These are phyloP conservation scores for Gracilaria vermiculophylla DNA, from an alignment of 23 red algal species.

Conservation along the genomic window DNA sequence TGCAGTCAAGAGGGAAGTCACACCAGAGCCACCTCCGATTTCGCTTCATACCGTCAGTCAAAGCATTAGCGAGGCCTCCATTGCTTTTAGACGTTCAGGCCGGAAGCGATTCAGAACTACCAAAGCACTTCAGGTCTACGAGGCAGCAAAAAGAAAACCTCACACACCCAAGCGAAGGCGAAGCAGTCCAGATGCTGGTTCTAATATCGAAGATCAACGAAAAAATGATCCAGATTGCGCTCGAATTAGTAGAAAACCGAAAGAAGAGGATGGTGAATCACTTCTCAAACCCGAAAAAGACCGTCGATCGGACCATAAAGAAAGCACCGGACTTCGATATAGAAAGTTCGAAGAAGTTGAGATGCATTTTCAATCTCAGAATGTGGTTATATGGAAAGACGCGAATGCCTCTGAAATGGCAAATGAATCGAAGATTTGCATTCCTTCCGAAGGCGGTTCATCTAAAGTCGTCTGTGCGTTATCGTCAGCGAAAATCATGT, in stretches of 20 bases:
- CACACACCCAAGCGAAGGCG: not conserved
- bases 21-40: not conserved
- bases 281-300: not conserved
- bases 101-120: conserved; percentile 9
- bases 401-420: not conserved
- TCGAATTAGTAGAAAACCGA: not conserved
- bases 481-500: not conserved
- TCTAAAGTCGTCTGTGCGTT: not conserved
- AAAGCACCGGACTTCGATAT: not conserved
- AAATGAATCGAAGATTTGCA: not conserved
- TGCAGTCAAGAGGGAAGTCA: not conserved
- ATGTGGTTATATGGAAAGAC: not conserved
- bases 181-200: not conserved
- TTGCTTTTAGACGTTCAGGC: not conserved
- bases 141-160: not conserved
- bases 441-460: not conserved
- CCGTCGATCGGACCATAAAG: not conserved
- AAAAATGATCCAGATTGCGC: not conserved
- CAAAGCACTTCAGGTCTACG: not conserved
- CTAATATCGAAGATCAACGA: not conserved
- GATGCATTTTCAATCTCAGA: not conserved
- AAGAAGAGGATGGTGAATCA: not conserved
- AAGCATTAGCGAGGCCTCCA: not conserved
- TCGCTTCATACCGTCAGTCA: not conserved
- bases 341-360: not conserved